Base-by-base conservation (phyloP, 2,329 filamentous ascomycete genomes). In the Aspergillus carbonarius region DNA sequence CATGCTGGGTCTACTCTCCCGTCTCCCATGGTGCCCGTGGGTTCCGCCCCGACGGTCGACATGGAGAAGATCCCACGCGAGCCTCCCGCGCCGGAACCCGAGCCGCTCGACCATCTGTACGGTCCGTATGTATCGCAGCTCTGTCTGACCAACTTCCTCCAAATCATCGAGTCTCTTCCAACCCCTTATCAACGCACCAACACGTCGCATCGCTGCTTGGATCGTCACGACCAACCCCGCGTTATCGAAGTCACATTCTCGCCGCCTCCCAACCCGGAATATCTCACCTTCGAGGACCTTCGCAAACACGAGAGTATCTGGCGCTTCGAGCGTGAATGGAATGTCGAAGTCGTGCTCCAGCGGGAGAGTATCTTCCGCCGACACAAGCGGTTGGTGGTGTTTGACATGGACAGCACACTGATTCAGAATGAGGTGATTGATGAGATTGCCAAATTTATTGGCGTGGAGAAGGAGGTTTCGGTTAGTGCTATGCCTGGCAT, bases 351-450 rank as follows among this genome's bases (percentile, higher is more conserved):
- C 13, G 85, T 90, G 18, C 81, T 96, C 62, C 91, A 96, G 74
- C 76, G 76, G 40, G 90, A 93, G 70, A 84, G 81, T 30, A 81
- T 93, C 32, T 92, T 88, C 81, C 83, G 92, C 59, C 84, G 88
- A 27, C 86, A 96, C 75, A 93, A 93, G 65, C 86, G 93, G 8
- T 82, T 98, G 10, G 92, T 93, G 3, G 91, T 97, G 32, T 99
- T 99, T 71, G 95, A 99, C 75, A 99, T 99, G 95, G 95, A 99
- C 79, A 95, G 90, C 75, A 99, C 95, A 0, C 84, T 99, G 60
- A 98, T 99, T 73, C 90, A 93, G 55, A 93, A 99, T 75, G 95
- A 99, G 79, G 93, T 97, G 60, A 98, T 99, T 72, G 95, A 99
- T 75, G 88, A 98, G 69, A 88, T 99, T 57, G 95, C 95, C 4